Percentiles rank a stretch among this genome's conserved stretches.
phyloP scores from a whole-genome alignment of 2,329 filamentous ascomycete species.

The Sclerotinia borealis region DNA sequence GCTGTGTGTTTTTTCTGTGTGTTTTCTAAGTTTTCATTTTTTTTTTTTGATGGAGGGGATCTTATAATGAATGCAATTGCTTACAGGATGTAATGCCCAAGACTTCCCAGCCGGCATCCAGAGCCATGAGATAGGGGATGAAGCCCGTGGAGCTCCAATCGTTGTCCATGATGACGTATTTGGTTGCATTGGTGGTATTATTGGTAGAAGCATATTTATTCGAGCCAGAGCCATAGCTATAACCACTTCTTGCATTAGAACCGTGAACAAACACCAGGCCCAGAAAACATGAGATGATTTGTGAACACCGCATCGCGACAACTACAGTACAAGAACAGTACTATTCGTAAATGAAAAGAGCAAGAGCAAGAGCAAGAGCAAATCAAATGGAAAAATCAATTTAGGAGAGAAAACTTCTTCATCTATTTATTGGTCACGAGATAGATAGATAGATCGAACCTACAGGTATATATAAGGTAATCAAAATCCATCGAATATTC shows the following conservation, averaged over 20 bases:
- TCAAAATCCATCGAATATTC: too few relatives aligned
- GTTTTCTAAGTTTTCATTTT: too few relatives aligned
- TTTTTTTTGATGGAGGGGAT: too few relatives aligned
- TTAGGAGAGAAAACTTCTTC: too few relatives aligned
- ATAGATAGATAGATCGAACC: too few relatives aligned
- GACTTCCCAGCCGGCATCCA: conserved; percentile 40
- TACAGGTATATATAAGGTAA: too few relatives aligned
- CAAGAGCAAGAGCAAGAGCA: neutral
- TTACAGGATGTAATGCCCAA: conserved; percentile 35
- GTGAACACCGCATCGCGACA: neutral
- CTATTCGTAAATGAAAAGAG: neutral
- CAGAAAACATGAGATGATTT: neutral
- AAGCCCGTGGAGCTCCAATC: conserved; percentile 40
- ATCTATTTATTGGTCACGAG: too few relatives aligned
- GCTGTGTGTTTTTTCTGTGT: too few relatives aligned
- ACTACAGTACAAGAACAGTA: too few relatives aligned
- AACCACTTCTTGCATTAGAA: neutral
- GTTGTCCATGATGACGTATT: conserved; percentile 24
- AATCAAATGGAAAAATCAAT: too few relatives aligned
- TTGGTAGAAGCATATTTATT: neutral
- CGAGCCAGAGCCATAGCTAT: neutral
- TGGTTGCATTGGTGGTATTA: neutral
- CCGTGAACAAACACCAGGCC: neutral
- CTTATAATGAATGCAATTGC: neutral
- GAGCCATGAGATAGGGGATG: conserved; percentile 39